A percentile compares a stretch with the other conserved stretches of the same genome.
These are phyloP conservation scores for Xylaria sp. DNA, from an alignment of 2,329 filamentous ascomycete species.

Conservation along the genomic window DNA sequence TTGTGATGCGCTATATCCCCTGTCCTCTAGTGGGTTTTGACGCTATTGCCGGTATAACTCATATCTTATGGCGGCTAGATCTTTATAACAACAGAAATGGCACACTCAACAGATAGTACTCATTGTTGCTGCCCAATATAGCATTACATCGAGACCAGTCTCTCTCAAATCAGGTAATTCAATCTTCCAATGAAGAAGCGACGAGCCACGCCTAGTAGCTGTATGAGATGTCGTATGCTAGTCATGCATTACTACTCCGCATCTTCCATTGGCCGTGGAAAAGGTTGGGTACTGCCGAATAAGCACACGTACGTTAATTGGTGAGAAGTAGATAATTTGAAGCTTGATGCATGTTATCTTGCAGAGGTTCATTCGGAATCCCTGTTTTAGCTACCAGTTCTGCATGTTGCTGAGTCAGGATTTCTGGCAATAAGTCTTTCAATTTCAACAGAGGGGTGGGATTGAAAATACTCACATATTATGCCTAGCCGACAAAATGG, in stretches of 20 bases:
- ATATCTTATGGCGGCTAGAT: background rate
- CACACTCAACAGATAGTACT: background rate
- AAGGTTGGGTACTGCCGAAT: constrained; percentile 4
- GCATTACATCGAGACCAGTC: background rate
- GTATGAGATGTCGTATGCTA: background rate
- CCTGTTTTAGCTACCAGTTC: background rate
- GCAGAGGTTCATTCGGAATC: background rate
- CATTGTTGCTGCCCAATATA: constrained; percentile 6
- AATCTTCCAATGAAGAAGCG: background rate
- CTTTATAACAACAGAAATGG: background rate
- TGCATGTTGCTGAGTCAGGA: background rate
- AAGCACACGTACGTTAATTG: constrained; percentile 2
- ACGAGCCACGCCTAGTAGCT: background rate
- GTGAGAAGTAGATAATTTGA: background rate
- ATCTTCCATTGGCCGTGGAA: background rate
- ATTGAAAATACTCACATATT: too few relatives aligned
- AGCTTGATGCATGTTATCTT: background rate
- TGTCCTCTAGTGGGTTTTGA: background rate
- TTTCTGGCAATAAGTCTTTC: background rate
- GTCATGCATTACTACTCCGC: constrained; percentile 4
- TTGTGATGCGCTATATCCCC: background rate
- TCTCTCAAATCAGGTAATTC: background rate
- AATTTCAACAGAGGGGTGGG: too few relatives aligned
- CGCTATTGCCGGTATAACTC: background rate
- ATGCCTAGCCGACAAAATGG: too few relatives aligned